Base-by-base conservation (phyloP, 805 yeast species). In the Myxozyma geophila region DNA sequence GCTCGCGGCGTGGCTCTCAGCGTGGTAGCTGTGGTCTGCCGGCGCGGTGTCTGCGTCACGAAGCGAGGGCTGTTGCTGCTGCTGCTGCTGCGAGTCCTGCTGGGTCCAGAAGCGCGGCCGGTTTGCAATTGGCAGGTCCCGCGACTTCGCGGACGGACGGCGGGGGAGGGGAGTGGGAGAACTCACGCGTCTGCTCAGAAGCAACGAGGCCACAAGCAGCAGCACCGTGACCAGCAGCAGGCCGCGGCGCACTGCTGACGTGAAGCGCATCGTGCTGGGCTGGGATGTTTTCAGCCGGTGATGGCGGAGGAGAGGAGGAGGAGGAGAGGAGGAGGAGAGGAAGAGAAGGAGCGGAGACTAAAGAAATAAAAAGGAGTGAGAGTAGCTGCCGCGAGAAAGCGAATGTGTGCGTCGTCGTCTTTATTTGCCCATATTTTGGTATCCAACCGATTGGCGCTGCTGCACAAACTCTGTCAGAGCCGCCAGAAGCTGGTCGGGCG, bases 171-270 rank as follows among this genome's bases (percentile, higher is more conserved):
- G 21, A 43, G 59, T 12, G 21, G 59, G 52, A 47, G 59, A 21
- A 59, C 62, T 59, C 62, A 59, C 62, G 47, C 54, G 58, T 46
- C 57, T 55, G 54, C 48, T 53, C 43, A 53, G 36, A 10, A 46
- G 48, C 23, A 37, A 4, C 17, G 57, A 44, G 52, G 58, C 57
- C 39, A 40, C 39, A 54, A 41, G 41, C 57, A 60, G 58, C 51
- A 60, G 33, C 54, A 51, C 44, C 23, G 52, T 9, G 36, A 35
- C 56, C 36, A 60, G 53, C 47, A 41, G 23, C 40, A 54, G 51
- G 53, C 58, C 58, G 36, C 64, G 64, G 41, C 64, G 60, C 60
- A 60, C n/a, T 41, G 64, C 58, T 21, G 64, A 21, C 3, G 56
- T 17, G 48, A 56, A 41, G 49, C 60, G 64, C 57, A 52, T 44